Conservation (phyloP, 345 rosid genomes). For the Linum tenue region DNA sequence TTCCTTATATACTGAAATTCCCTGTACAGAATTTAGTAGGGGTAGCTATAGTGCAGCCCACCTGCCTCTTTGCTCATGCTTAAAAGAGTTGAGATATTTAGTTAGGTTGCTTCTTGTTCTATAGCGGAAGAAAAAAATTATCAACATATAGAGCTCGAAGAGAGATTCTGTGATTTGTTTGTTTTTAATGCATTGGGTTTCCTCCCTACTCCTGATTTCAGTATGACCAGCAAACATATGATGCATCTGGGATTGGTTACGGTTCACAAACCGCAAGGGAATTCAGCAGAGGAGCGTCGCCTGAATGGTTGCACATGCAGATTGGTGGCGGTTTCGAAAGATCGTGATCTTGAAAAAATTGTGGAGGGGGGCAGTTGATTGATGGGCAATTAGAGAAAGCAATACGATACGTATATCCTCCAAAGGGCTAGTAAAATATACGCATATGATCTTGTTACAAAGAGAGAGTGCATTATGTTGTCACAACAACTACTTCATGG, state of each 20-base stretch:
- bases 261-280: conserved; percentile 58
- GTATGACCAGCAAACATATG: conserved; percentile 65
- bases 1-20: neutral
- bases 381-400: conserved; percentile 25
- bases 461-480: conserved; percentile 12
- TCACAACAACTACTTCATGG: conserved; percentile 15
- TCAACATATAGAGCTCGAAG: neutral
- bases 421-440: conserved; percentile 19
- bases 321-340: conserved; percentile 63
- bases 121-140: no score
- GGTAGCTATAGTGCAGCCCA: neutral
- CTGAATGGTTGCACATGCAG: conserved; percentile 92
- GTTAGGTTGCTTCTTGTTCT: neutral
- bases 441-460: conserved; percentile 13
- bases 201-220: conserved; percentile 18
- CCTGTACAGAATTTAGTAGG: neutral
- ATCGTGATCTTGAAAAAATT: conserved; percentile 21
- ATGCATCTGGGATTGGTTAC: conserved; percentile 44
- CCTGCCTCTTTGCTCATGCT: neutral
- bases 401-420: conserved; percentile 8
- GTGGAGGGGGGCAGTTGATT: neutral
- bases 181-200: neutral
- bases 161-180: neutral
- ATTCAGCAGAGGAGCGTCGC: conserved; percentile 52
- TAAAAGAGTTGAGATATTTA: neutral